Evolutionary conservation across 371 early-diverging fungal genomes (phyloP), one percentile per base, ranked within the genome.

Genomic region (Mortierella sp.): DNA sequence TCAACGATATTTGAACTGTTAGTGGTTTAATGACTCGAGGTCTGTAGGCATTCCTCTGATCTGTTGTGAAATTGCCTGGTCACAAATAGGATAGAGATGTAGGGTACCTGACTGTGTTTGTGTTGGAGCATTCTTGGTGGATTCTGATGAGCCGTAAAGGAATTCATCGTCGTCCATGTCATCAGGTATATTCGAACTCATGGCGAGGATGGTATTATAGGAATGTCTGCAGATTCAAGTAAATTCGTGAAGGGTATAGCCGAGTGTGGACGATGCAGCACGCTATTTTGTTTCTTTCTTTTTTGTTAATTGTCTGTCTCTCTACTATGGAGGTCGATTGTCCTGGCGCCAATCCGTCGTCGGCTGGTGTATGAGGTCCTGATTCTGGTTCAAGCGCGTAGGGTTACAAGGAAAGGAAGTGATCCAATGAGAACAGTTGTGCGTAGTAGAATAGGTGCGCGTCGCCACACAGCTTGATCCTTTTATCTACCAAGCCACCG

Each of bases 111-210:
- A 55, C 16, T 60, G 11, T 13, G 64, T 21, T 0, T 41, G 59
- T 3, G 66, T 50, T 10, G 69, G 50, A 8, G 68, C 65, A 19
- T 70, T 61, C n/a, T 48, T 62, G 9, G 59, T 13, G 2, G 76
- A 43, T 36, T 55, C 75, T 21, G 80, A 68, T 28, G 80, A 66
- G 61, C 82, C 82, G 40, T 81, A 81, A 33, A 81, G 57, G 55
- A 81, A 81, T 72, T 80, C 81, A 70, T 81, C 82, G 63, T 81
- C 82, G 67, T 76, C 76, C 45, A 76, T 70, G 67, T 76, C 82
- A 52, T 81, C 82, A 24, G 73, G 68, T 76, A 81, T 72, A 48
- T 81, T 48, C 38, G 74, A 67, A 41, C 65, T 80, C 69, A 74
- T 71, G 66, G 24, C 32, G 55, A 55, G 16, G 55, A 28, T 55